Base-by-base conservation (phyloP, 192 early-diverging fungal genomes). In the Umbelopsis isabellina region DNA sequence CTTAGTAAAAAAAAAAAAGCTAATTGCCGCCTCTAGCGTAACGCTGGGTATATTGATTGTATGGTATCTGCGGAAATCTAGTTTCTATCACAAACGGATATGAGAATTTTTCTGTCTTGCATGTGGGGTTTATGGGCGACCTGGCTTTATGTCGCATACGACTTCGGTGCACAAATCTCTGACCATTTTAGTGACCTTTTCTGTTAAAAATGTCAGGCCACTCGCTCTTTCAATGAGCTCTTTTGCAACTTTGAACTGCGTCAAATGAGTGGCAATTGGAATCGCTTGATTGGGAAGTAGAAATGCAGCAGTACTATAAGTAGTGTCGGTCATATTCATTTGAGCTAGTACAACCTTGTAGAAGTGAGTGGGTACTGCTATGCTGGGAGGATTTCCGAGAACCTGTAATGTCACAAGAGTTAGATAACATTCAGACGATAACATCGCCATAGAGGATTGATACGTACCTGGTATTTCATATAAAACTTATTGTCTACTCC, bases 221-320 rank as follows among this genome's bases (percentile, higher is more conserved):
- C 89, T 85, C 16, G 87, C 84, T 78, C 82, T 89, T 69, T 91
- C 88, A 21, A 94, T 71, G n/a, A 82, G 83, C 55, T 92, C 88
- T 3, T 94, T 21, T 13, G 91, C 87, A 11, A 93, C 83, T 21
- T 81, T 73, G 77, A 92, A 96, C 3, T 67, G 76, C 4, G 76
- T 75, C 61, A 98, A 75, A 23, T 89, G 88, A 0, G 82, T 83
- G 10, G 78, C 55, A 69, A 81, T 74, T n/a, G 84, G 79, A 49
- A 95, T 93, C 6, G 70, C 72, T 67, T 84, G 73, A 81, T 98
- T 98, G 1, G 94, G 95, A 47, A 98, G 55, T 2, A 96, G 88
- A 81, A 98, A 98, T 0, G 85, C 87, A 25, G 83, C 91, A 0
- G 88, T 48, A 11, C 82, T 75, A 61, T 84, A 84, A 9, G 68